Base-by-base conservation (phyloP, 805 yeast species). In the Candida yuanshanica region DNA sequence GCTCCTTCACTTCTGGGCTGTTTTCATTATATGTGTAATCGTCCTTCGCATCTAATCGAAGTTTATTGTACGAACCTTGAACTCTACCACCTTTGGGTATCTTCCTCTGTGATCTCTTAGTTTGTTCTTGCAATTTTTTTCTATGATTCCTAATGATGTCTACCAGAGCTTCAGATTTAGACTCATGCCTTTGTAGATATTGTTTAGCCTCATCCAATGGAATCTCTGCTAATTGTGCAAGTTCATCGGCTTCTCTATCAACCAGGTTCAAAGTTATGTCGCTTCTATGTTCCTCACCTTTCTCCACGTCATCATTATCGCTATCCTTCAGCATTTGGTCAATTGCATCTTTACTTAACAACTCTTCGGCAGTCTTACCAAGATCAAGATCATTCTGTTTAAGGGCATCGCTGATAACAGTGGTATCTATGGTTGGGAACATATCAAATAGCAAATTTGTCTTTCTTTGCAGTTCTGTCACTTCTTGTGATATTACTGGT, bases 1-100 rank as follows among this genome's bases (percentile, higher is more conserved):
- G 44, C 37, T 66, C 72, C 3, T 44, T 33, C 4, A 59, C 59
- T 41, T 67, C 69, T 0, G 39, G 34, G 14, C 56, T 48, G 3
- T 46, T 33, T 8, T 56, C 52, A 33, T 44, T 36, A 16, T 16
- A 33, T 4, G 14, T 5, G 20, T 43, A 36, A 9, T 18, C 21
- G 12, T 35, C 25, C 8, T 21, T 7, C 13, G 20, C 7, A 4
- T 20, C 17, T n/a, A 13, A 4, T 24, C 26, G 10, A 3, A 7
- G 12, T 24, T 20, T 33, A 9, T 12, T 14, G 14, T 9, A 20
- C 10, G 34, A 4, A 14, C 38, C 21, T 21, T 40, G 43, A 20
- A 40, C 39, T 16, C 39, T 23, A 5, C 43, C 43, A 35, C 43
- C 43, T 31, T 7, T 31, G 10, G 43, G 43, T 10, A 39, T 35